Conservation (phyloP, 495 filamentous ascomycete species). For the Neurospora sp. region DNA sequence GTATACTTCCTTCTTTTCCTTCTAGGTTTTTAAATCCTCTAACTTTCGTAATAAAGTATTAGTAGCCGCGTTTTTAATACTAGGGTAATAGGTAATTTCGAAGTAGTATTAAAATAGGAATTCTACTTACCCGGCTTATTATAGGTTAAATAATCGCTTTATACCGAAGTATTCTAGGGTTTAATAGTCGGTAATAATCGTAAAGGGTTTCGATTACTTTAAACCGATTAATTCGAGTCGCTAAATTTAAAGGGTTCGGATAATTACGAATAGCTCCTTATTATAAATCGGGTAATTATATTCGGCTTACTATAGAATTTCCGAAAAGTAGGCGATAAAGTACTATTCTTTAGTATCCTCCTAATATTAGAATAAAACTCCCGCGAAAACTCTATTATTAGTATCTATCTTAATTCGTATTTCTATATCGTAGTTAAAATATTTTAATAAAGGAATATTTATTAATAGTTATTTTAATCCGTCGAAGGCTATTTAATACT, state of each 20-base stretch:
- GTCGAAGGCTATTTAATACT: background rate
- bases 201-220: no score
- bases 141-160: no score
- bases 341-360: background rate
- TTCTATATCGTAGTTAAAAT: background rate
- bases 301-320: background rate
- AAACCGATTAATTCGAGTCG: background rate
- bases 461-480: background rate
- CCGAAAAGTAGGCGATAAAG: background rate
- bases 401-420: background rate
- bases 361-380: background rate
- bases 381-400: background rate
- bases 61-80: no score
- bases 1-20: no score
- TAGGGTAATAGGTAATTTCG: no score
- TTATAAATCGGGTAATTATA: background rate
- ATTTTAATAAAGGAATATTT: background rate
- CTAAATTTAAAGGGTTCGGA: background rate
- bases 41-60: no score
- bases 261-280: background rate
- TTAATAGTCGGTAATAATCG: no score
- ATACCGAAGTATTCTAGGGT: no score
- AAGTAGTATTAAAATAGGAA: no score
- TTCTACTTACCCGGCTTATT: no score
- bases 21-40: no score